Evolutionary conservation across 2,329 filamentous ascomycete species (phyloP), one percentile per base, ranked within the genome.

Genomic region (Penicillium corylophilum): DNA sequence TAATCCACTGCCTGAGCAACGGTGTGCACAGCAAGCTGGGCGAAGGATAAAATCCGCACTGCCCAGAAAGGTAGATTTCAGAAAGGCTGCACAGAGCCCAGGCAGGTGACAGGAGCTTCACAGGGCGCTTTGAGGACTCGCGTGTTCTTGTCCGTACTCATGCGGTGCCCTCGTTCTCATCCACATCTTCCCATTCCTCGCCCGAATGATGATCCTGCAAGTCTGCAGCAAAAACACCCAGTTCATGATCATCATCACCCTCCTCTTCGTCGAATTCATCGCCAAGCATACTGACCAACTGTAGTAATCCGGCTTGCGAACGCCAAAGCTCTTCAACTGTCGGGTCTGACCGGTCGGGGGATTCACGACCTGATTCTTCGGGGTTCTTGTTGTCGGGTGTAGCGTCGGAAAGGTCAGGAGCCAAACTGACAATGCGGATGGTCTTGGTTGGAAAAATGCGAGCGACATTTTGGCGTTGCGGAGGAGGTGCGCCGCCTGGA

Each of bases 361-460:
- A 20, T 38, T 42, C 42, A 41, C n/a, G 10, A 44, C 2, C 10
- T 2, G 20, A 24, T 39, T 33, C 3, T 23, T 41, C 40, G 38
- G 36, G 36, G 33, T 16, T 15, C 10, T 53, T 33, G 8, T 23
- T 46, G 4, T 41, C 29, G 10, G 53, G 45, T 3, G n/a, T 41
- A 7, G 50, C 44, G 5, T 46, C 48, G 10, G 54, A 48, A 7
- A 66, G 48, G 7, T 62, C 56, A 38, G 73, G 73, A 1, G 71
- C 68, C 18, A 76, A 50, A 51, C 64, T 71, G 36, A 76, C 40
- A 20, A 74, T 63, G 1, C 73, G 70, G n/a, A 76, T 72, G 1
- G 68, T 60, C 55, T 74, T 75, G 12, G 70, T 73, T 1, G 71
- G 67, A 45, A 74, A 71, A 22, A 73, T 66, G 7, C 70, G 67